phyloP scores from a whole-genome alignment of 2,329 filamentous ascomycete genomes.

The Colletotrichum shisoi region DNA sequence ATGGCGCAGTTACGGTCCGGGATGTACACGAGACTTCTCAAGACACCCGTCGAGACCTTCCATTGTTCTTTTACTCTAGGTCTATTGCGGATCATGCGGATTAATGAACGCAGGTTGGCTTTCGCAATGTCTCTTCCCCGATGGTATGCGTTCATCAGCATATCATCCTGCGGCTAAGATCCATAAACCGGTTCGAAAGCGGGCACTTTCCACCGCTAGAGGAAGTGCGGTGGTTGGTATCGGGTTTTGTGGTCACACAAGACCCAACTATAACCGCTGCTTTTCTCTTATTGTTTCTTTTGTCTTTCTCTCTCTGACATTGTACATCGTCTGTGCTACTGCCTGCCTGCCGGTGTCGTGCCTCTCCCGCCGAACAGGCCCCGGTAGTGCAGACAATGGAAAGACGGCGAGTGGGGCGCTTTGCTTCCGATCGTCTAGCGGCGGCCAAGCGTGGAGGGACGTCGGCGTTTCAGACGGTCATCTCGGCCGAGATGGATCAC shows the following conservation, averaged over 20 bases:
- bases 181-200: no score
- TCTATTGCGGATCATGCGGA: not conserved
- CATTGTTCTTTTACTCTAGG: not conserved
- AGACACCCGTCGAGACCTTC: conserved; percentile 4
- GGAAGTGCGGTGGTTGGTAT: conserved; percentile 21
- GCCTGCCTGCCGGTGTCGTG: conserved; percentile 8
- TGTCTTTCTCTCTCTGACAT: not conserved
- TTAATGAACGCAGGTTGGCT: not conserved
- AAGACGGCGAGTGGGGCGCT: conserved; percentile 3
- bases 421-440: conserved; percentile 18
- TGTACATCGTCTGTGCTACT: not conserved
- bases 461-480: conserved; percentile 32
- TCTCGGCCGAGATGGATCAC: conserved; percentile 29
- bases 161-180: not conserved
- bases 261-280: not conserved
- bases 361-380: conserved; percentile 6
- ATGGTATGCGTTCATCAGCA: not conserved
- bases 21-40: not conserved
- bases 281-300: conserved; percentile 9
- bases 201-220: not conserved
- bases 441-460: conserved; percentile 25
- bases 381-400: no score
- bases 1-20: not conserved
- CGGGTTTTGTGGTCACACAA: not conserved
- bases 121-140: not conserved